Base-by-base conservation (phyloP, 2,329 filamentous ascomycete genomes). In the Cercospora citrullina region DNA sequence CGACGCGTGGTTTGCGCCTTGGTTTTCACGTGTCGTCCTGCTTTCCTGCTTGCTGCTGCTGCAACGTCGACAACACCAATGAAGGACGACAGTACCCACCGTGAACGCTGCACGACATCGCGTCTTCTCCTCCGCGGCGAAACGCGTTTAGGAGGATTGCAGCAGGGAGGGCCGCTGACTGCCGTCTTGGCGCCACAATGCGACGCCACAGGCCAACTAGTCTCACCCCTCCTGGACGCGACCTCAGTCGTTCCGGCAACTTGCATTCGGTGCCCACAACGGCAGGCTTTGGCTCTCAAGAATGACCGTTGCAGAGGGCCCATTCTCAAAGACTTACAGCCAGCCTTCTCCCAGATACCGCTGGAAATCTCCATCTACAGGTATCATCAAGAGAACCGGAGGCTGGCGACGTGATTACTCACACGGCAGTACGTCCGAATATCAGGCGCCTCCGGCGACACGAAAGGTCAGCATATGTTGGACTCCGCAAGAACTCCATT, bases 111-210 rank as follows among this genome's bases (percentile, higher is more conserved):
- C 33, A 39, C 33, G 14, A 39, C 14, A 39, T 16, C 14, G 33
- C 33, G 33, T 39, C 33, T 39, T 39, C 33, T n/a, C 14, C 14
- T 39, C 14, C 33, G 33, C 33, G 33, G 5, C 26, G 21, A 16
- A 53, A 53, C 23, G 30, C 6, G 23, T 33, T n/a, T 7, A 28
- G 53, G 26, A 58, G 28, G n/a, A 33, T 58, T 33, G 30, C 16
- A 26, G 23, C 53, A 26, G 23, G 53, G 53, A 31, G 53, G 18
- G 10, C 55, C 55, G 55, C 31, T 28, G 3, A 21, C 28, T 36
- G 16, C 55, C 55, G 55, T 59, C 55, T 59, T 59, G 55, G 55
- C 55, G 55, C 55, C 55, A 59, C 55, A 59, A 36, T 23, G 31
- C 14, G 55, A 59, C 55, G 55, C 55, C 55, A 58, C 55, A 58